Conservation (phyloP, 805 yeast genomes). For the Ogataea ganodermae region DNA sequence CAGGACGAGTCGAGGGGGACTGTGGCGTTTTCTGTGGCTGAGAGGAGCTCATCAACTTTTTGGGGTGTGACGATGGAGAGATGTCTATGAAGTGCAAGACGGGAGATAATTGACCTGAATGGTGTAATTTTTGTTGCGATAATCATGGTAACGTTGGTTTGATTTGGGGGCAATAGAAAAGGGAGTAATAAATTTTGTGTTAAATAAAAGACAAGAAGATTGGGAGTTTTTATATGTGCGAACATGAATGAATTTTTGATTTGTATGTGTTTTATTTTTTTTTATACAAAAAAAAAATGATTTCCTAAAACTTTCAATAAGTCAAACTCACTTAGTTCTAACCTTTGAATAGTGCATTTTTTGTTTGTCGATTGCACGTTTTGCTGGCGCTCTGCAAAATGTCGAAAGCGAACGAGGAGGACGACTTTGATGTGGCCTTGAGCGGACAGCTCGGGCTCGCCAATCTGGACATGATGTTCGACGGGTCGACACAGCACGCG, state of each 20-base stretch:
- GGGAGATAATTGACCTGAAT: background rate
- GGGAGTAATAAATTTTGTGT: background rate
- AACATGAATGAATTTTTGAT: background rate
- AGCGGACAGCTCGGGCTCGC: slow-evolving; percentile 35
- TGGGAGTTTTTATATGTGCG: too few relatives aligned
- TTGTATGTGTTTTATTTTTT: background rate
- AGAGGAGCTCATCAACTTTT: slow-evolving; percentile 18
- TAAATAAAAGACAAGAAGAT: background rate
- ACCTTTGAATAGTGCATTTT: too few relatives aligned
- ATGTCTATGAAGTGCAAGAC: background rate
- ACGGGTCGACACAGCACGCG: slow-evolving; percentile 69
- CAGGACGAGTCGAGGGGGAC: slow-evolving; percentile 86
- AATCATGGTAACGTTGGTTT: background rate
- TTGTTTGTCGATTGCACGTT: too few relatives aligned
- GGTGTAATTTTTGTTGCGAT: background rate
- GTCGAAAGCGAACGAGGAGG: slow-evolving; percentile 21
- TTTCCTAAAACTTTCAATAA: background rate
- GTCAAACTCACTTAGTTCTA: too few relatives aligned
- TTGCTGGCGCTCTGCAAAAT: background rate
- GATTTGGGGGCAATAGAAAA: background rate
- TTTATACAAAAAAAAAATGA: background rate
- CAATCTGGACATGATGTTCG: slow-evolving; percentile 36
- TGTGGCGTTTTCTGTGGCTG: slow-evolving; percentile 11
- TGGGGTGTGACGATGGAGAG: slow-evolving; percentile 27
- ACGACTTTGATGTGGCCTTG: slow-evolving; percentile 36